Base-by-base conservation (phyloP, 192 early-diverging fungal species). In the Blastocladiella britannica region DNA sequence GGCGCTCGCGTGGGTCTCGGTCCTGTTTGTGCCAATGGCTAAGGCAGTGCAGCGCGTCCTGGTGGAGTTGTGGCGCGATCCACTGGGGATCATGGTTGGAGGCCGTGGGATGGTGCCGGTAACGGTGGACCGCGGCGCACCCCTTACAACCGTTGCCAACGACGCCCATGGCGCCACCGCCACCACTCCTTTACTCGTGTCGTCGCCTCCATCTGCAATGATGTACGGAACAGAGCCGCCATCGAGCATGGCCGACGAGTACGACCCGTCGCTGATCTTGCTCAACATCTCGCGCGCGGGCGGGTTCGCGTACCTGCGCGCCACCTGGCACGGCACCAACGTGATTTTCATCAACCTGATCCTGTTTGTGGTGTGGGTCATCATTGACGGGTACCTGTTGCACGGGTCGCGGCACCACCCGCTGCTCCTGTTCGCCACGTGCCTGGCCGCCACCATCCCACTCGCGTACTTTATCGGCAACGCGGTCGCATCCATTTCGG, bases 381-480 rank as follows among this genome's bases (percentile, higher is more conserved):
- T 95, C 27, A 58, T 88, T 8, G 85, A 90, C 55, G 37, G 37
- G 37, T 92, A 95, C 64, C 81, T 84, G 5, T 80, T 95, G 28
- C 58, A 86, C 8, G 85, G 89, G 53, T 81, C 86, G 30, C 63
- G 92, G 58, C 71, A 72, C 55, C 62, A 72, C 63, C 31, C 70
- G 62, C 64, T 78, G 61, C 55, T 71, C 53, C 57, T 84, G 26
- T 84, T 84, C 54, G 59, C 70, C 5, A 55, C 83, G 51, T 78
- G 78, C 23, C 73, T 97, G 53, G 62, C 83, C 26, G 86, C 87
- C 9, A 85, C 88, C 2, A 79, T 97, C 25, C 94, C 94, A 3
- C 69, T 94, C 7, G 83, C 89, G 8, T 97, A 93, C 65, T 91
- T 95, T 68, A 95, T 97, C 65, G 94, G 94, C 4, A 89, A 87